Base-by-base conservation (phyloP, 805 yeast species). In the Candida dajiaensis region DNA sequence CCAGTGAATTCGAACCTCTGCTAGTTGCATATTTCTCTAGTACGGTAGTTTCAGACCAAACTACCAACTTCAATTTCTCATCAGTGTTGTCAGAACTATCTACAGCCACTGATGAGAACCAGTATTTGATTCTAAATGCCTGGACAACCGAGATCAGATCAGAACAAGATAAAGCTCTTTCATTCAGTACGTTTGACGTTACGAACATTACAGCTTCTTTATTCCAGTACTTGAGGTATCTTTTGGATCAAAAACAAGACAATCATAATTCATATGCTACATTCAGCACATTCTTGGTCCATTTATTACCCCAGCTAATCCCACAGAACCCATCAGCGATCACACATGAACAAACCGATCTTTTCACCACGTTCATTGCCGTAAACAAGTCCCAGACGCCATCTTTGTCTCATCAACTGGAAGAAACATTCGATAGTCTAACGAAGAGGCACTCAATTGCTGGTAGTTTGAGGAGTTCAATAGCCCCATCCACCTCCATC, bases 1-100 rank as follows among this genome's bases (percentile, higher is more conserved):
- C 16, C 15, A 36, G 26, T 3, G 43, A 42, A 1, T 35, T 56
- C 12, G 58, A 59, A 33, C 63, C 64, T n/a, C 39, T 59, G 37
- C 37, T 45, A 8, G 50, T 50, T 15, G 41, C 51, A 21, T 60
- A 56, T 40, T 39, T 60, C 7, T 35, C 51, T 6, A 21, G 36
- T 6, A 38, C 41, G 1, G 19, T 51, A 4, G 26, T 47, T 0
- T 16, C 21, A 2, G 49, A 52, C 16, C 47, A 48, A n/a, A 38
- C 52, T 6, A 47, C 51, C 2, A 26, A 36, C 8, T 20, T 57
- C 25, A 51, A 45, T 23, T 47, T 57, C 15, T 33, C 56, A 2
- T 42, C 38, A 2, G 36, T 59, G 10, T 18, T 58, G 4, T 18
- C 44, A 4, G 15, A 41, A n/a, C 40, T 58, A 15, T 26, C 36